Conservation (phyloP, 768 basidiomycete genomes). For the Russula abietina region DNA sequence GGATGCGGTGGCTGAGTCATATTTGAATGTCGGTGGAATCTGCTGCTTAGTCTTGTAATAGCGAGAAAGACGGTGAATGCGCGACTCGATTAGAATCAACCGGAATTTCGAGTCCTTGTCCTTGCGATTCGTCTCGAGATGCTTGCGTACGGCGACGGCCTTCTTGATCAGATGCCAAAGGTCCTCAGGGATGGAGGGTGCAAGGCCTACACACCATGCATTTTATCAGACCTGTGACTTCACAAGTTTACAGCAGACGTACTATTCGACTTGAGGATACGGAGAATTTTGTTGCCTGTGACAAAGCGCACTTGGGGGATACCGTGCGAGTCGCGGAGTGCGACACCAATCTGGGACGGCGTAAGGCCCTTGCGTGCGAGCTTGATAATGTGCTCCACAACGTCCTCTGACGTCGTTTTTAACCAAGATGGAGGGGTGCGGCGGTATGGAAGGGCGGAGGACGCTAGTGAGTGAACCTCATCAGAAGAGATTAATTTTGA, state of each 20-base stretch:
- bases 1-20: slow-evolving; percentile 92
- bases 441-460: slow-evolving; percentile 97
- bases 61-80: slow-evolving; percentile 94
- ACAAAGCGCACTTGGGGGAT: slow-evolving; percentile 97
- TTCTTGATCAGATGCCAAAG: slow-evolving; percentile 99
- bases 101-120: slow-evolving; percentile 98
- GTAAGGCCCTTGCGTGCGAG: slow-evolving; percentile 97
- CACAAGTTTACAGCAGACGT: slow-evolving; percentile 31
- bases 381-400: slow-evolving; percentile 94
- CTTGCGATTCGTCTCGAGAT: slow-evolving; percentile 95
- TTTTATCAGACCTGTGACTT: slow-evolving; percentile 1
- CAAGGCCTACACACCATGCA: slow-evolving; percentile 64
- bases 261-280: slow-evolving; percentile 95
- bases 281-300: slow-evolving; percentile 98
- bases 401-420: slow-evolving; percentile 92
- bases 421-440: slow-evolving; percentile 93
- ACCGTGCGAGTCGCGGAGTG: slow-evolving; percentile 96
- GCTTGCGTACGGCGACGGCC: slow-evolving; percentile 98
- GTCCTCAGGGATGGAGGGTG: slow-evolving; percentile 97
- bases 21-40: slow-evolving; percentile 97
- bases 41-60: slow-evolving; percentile 99
- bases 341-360: slow-evolving; percentile 96
- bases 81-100: slow-evolving; percentile 97
- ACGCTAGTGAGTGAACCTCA: slow-evolving; percentile 41
- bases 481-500: slow-evolving; percentile 6